Percentiles rank a stretch among this genome's conserved stretches.
Evolutionary conservation across 352 stramenopile genomes (phyloP).

Genomic region (Phytophthora fragariae): DNA sequence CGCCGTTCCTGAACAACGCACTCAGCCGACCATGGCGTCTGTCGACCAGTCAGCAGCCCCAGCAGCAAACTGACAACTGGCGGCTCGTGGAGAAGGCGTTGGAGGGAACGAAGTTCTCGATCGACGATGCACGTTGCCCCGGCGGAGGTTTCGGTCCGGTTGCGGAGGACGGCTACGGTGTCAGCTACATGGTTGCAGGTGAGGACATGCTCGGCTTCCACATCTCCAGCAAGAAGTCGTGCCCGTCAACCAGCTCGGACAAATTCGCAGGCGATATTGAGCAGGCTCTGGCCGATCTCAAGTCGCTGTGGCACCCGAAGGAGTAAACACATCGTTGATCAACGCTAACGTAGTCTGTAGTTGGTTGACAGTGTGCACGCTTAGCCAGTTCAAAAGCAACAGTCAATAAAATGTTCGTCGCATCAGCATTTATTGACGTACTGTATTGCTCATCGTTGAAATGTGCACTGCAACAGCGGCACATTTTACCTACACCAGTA

Average conservation of each 20-base stretch:
- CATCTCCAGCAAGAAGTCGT: constrained; percentile 90
- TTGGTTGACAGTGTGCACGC: not conserved
- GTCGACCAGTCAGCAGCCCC: constrained; percentile 91
- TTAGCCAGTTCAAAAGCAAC: constrained; percentile 16
- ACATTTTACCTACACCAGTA: not conserved
- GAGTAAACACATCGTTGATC: constrained; percentile 23
- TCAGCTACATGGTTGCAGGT: constrained; percentile 92
- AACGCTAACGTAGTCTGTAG: not conserved
- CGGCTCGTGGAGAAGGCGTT: constrained; percentile 73
- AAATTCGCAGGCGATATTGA: constrained; percentile 83
- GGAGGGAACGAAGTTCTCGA: constrained; percentile 56
- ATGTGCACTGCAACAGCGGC: not conserved
- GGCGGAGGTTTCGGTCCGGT: constrained; percentile 92
- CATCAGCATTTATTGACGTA: too few relatives aligned
- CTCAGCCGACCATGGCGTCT: constrained; percentile 87
- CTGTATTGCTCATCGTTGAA: not conserved
- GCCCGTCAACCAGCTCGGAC: constrained; percentile 74
- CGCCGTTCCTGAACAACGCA: constrained; percentile 89
- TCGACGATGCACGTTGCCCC: constrained; percentile 72
- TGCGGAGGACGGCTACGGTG: constrained; percentile 90
- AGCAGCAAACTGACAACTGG: constrained; percentile 90
- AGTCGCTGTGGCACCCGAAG: constrained; percentile 59
- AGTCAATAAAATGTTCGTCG: not conserved
- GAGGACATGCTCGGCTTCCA: constrained; percentile 93
- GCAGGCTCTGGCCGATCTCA: constrained; percentile 86